Conservation (phyloP, 1,284 basidiomycete genomes). For the Leccinum brunneo-olivaceum region DNA sequence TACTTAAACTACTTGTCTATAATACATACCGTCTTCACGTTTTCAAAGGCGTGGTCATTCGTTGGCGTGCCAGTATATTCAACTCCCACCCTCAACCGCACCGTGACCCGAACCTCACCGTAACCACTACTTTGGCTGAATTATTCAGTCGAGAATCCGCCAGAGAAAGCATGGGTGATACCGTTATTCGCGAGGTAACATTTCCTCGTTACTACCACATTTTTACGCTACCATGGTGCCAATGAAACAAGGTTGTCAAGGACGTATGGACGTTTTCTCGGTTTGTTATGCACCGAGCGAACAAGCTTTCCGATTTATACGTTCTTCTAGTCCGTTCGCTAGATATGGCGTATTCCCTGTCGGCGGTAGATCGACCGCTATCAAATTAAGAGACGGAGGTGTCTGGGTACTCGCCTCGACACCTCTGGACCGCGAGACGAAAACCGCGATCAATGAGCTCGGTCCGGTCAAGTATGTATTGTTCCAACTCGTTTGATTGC, state of each 20-base stretch:
- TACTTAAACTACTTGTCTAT: background rate
- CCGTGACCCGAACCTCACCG: constrained; percentile 10
- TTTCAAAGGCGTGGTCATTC: constrained; percentile 18
- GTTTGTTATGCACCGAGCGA: constrained; percentile 31
- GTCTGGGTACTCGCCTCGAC: constrained; percentile 88
- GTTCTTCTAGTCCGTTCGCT: constrained; percentile 51
- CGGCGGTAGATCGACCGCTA: constrained; percentile 79
- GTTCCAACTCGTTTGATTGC: background rate
- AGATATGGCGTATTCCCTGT: constrained; percentile 66
- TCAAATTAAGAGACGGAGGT: constrained; percentile 64
- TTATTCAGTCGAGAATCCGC: background rate
- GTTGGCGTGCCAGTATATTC: background rate
- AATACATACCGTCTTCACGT: constrained; percentile 10
- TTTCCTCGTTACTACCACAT: background rate
- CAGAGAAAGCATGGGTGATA: constrained; percentile 21
- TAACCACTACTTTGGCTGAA: constrained; percentile 15
- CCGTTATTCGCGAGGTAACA: constrained; percentile 27
- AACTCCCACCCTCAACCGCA: constrained; percentile 14
- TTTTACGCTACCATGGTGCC: background rate
- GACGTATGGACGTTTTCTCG: constrained; percentile 71
- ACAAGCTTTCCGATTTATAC: constrained; percentile 6
- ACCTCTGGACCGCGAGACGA: constrained; percentile 69
- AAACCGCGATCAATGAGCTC: constrained; percentile 61
- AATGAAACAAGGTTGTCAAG: constrained; percentile 40
- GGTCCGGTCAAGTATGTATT: constrained; percentile 64